These are phyloP conservation scores for Colletotrichum sansevieriae DNA, from an alignment of 2,329 filamentous ascomycete genomes.

Conservation along the genomic window DNA sequence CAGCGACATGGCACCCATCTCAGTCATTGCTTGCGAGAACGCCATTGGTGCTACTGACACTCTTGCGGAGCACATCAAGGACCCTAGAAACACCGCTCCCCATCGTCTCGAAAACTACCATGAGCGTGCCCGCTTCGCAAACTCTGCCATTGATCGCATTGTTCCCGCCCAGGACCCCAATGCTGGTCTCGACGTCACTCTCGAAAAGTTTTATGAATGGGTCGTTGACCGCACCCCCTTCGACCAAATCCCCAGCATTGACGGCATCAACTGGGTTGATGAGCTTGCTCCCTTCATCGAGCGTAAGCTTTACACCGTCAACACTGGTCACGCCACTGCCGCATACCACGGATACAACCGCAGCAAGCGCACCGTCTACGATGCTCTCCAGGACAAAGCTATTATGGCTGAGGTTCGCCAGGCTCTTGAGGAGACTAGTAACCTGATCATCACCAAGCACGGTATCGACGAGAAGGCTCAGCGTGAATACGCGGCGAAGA, in stretches of 20 bases:
- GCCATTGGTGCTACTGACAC: constrained; percentile 94
- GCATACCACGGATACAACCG: constrained; percentile 94
- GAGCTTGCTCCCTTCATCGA: constrained; percentile 96
- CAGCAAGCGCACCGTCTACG: constrained; percentile 89
- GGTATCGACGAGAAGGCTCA: constrained; percentile 81
- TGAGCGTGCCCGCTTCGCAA: constrained; percentile 88
- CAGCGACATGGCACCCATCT: constrained; percentile 74
- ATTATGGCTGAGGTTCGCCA: constrained; percentile 85
- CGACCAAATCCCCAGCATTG: constrained; percentile 78
- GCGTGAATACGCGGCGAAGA: constrained; percentile 88
- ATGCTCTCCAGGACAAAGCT: constrained; percentile 83
- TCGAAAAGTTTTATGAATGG: constrained; percentile 99
- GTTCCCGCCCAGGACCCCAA: constrained; percentile 89
- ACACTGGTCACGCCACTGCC: constrained; percentile 95
- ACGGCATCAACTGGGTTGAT: constrained; percentile 93
- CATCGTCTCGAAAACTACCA: constrained; percentile 77
- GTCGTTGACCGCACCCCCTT: constrained; percentile 93
- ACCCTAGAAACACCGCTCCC: constrained; percentile 77
- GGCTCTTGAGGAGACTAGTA: constrained; percentile 87
- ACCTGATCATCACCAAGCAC: constrained; percentile 89
- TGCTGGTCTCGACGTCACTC: constrained; percentile 88
- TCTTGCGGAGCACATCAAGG: constrained; percentile 84
- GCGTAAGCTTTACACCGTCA: constrained; percentile 99
- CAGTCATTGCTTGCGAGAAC: constrained; percentile 98
- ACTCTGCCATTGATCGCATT: constrained; percentile 98